Percentiles rank a stretch among this genome's conserved stretches.
phyloP scores from a whole-genome alignment of 306 rosid genomes.

The Trifolium dubium region DNA sequence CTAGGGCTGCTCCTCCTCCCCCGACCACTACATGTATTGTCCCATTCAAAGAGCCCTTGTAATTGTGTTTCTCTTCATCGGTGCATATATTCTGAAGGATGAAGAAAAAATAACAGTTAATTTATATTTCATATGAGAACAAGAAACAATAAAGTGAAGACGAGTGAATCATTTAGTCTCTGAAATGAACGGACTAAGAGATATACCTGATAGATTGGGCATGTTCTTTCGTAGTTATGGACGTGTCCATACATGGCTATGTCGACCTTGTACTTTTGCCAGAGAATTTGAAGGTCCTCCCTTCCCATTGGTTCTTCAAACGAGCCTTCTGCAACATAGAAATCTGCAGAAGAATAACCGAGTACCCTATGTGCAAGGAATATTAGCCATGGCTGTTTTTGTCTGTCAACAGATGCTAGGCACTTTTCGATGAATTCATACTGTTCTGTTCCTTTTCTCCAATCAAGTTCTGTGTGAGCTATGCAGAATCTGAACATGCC shows the following conservation, averaged over 20 bases:
- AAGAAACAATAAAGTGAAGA: neutral
- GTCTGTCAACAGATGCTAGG: constrained; percentile 84
- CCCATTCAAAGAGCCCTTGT: constrained; percentile 77
- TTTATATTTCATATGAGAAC: constrained; percentile 11
- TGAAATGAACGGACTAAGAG: neutral
- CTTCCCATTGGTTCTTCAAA: constrained; percentile 99
- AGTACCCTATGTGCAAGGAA: constrained; percentile 94
- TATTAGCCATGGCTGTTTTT: constrained; percentile 95
- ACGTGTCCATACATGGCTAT: constrained; percentile 93
- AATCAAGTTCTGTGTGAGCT: constrained; percentile 91
- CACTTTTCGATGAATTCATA: constrained; percentile 84
- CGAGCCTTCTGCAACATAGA: constrained; percentile 84
- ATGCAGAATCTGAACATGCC: constrained; percentile 97
- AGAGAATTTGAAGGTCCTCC: constrained; percentile 88
- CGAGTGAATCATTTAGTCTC: neutral
- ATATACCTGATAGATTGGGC: constrained; percentile 88
- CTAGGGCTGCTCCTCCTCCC: constrained; percentile 89
- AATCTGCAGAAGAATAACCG: constrained; percentile 79
- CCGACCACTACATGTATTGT: constrained; percentile 94
- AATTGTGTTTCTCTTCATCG: constrained; percentile 65
- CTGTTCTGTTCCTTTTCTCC: constrained; percentile 93
- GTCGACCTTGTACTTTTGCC: constrained; percentile 97
- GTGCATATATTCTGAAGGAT: constrained; percentile 78
- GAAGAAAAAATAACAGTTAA: constrained; percentile 25
- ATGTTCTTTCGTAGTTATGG: constrained; percentile 91